Evolutionary conservation across 1,284 basidiomycete genomes (phyloP), one percentile per base, ranked within the genome.

Genomic region (Chalciporus sp.): DNA sequence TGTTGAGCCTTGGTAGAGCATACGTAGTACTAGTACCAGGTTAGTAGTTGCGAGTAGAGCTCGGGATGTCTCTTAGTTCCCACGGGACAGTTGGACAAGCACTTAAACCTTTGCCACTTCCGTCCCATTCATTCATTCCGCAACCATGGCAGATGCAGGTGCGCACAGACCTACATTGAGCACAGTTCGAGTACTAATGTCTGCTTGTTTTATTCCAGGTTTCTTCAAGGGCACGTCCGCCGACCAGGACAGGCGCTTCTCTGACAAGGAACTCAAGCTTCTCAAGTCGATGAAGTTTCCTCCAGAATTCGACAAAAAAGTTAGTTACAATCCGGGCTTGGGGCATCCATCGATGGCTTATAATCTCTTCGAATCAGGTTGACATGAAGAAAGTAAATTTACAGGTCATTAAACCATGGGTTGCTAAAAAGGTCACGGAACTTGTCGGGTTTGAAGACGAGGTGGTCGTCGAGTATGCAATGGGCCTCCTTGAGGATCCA

Each of bases 371-470:
- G 50, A 37, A 12, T 23, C 43, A 64, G 89, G 94, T 98, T 49
- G 95, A 98, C 72, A 91, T 96, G 84, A 83, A 90, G 49, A 97
- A 97, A 78, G 94, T 98, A 56, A 96, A 97, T 71, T 69, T 94
- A 58, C 79, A 81, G 29, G 92, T 95, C 61, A 90, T 98, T 67
- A 80, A 92, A 52, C 93, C 94, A 3, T 99, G 96, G 96, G 89
- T 98, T 55, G 88, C 92, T 5, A 92, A 92, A 74, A 92, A 93
- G 68, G 86, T 97, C 52, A 84, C 90, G 5, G 90, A 95, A 62
- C 81, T 98, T 20, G 84, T 96, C 37, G 94, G 94, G 6, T 87
- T 98, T 48, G 96, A 99, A 68, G 96, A 99, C 71, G 96, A 99
- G 67, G 90, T 99, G 37, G 90, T 99, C 28, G 88, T 97, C 26